phyloP scores from a whole-genome alignment of 306 rosid species.

The Quercus berberidifolia region DNA sequence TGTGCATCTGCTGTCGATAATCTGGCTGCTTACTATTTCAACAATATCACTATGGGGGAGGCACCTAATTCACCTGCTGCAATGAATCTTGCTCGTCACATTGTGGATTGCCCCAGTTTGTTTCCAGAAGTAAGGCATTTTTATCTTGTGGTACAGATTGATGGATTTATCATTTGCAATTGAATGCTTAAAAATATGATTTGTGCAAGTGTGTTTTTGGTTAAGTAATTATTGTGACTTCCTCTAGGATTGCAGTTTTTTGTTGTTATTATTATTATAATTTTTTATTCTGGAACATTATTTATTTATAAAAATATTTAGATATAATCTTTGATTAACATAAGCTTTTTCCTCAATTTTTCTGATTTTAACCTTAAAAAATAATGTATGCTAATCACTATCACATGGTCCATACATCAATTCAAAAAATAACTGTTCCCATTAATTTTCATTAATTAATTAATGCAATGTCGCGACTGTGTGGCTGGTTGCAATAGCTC shows the following conservation, averaged over 20 bases:
- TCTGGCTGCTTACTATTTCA: slow-evolving; percentile 92
- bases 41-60: slow-evolving; percentile 94
- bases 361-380: neutral
- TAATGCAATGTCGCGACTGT: neutral
- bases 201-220: neutral
- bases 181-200: neutral
- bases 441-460: too few relatives aligned
- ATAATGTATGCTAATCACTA: neutral
- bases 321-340: neutral
- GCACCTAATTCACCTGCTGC: slow-evolving; percentile 79
- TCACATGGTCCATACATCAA: neutral
- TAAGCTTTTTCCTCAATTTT: neutral
- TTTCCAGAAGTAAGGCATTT: slow-evolving; percentile 79
- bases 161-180: neutral
- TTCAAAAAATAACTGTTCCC: neutral
- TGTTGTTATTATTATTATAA: too few relatives aligned
- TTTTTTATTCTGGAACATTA: too few relatives aligned
- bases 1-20: slow-evolving; percentile 98
- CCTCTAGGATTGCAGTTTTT: too few relatives aligned
- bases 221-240: neutral
- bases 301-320: too few relatives aligned
- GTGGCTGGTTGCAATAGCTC: neutral
- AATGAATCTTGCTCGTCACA: slow-evolving; percentile 75
- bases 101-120: slow-evolving; percentile 85
- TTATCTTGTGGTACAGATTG: neutral